phyloP scores from a whole-genome alignment of 2,329 filamentous ascomycete genomes.

The Pseudopyrenochaeta lycopersici region DNA sequence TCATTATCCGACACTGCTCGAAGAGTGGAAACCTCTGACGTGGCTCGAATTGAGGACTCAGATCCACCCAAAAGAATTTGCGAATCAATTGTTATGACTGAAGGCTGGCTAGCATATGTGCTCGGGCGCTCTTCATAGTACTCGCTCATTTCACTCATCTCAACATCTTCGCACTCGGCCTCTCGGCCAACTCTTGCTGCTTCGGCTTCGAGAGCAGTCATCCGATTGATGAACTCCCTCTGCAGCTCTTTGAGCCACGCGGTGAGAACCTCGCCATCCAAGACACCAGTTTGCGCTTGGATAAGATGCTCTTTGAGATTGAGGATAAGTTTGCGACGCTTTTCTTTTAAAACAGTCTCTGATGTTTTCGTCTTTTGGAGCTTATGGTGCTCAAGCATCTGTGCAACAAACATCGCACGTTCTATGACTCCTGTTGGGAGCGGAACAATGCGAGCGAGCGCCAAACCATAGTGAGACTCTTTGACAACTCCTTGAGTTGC shows the following conservation, averaged over 20 bases:
- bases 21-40: conserved; percentile 30
- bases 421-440: conserved; percentile 74
- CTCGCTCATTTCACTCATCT: conserved; percentile 17
- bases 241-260: conserved; percentile 74
- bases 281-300: conserved; percentile 71
- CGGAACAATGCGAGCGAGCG: conserved; percentile 77
- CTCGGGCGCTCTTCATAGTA: conserved; percentile 20
- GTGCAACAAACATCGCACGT: conserved; percentile 72
- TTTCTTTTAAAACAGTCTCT: conserved; percentile 65
- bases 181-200: conserved; percentile 21
- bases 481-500: conserved; percentile 75
- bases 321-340: conserved; percentile 77
- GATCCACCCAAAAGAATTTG: conserved; percentile 19
- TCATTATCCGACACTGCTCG: conserved; percentile 40
- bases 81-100: conserved; percentile 33
- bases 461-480: conserved; percentile 83
- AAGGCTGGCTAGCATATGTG: conserved; percentile 25
- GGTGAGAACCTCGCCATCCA: conserved; percentile 70
- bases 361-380: conserved; percentile 68
- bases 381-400: conserved; percentile 66
- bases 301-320: conserved; percentile 75
- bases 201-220: conserved; percentile 71
- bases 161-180: conserved; percentile 23
- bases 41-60: conserved; percentile 16
- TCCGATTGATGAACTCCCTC: conserved; percentile 75